phyloP scores from a whole-genome alignment of 495 filamentous ascomycete genomes.

The Aspergillus sclerotioniger region DNA sequence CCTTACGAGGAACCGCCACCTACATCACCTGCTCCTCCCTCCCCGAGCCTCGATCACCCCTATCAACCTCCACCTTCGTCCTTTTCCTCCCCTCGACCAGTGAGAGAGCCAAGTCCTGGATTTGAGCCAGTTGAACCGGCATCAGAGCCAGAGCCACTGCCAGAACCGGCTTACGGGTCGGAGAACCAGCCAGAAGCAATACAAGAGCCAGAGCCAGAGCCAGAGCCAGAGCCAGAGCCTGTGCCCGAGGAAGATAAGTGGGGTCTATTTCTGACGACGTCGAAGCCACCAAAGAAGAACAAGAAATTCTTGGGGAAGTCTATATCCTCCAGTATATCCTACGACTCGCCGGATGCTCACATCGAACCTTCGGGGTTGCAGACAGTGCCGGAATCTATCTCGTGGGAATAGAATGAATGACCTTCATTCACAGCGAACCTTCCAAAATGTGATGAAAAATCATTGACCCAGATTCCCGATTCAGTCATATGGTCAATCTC shows the following conservation, averaged over 20 bases:
- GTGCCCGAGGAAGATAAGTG: too few species aligned
- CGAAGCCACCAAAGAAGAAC: neutral
- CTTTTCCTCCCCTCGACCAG: neutral
- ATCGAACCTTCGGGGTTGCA: neutral
- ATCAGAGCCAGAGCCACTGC: neutral
- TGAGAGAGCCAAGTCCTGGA: neutral
- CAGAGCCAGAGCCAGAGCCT: neutral
- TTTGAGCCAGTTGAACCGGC: neutral
- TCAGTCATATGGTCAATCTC: too few species aligned
- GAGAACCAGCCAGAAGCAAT: neutral
- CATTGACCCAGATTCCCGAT: too few species aligned
- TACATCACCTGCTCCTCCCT: neutral
- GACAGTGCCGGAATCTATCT: neutral
- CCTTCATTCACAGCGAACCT: too few species aligned
- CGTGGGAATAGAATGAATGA: too few species aligned
- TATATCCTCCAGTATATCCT: neutral
- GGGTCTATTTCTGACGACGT: neutral
- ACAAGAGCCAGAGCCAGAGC: neutral
- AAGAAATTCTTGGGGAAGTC: neutral
- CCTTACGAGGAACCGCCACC: neutral
- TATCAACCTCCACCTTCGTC: neutral
- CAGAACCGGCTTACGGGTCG: too few species aligned
- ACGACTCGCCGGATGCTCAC: neutral
- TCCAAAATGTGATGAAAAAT: too few species aligned
- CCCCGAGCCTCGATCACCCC: neutral